phyloP scores from a whole-genome alignment of 768 basidiomycete species.

The Gloeostereum incarnatum region DNA sequence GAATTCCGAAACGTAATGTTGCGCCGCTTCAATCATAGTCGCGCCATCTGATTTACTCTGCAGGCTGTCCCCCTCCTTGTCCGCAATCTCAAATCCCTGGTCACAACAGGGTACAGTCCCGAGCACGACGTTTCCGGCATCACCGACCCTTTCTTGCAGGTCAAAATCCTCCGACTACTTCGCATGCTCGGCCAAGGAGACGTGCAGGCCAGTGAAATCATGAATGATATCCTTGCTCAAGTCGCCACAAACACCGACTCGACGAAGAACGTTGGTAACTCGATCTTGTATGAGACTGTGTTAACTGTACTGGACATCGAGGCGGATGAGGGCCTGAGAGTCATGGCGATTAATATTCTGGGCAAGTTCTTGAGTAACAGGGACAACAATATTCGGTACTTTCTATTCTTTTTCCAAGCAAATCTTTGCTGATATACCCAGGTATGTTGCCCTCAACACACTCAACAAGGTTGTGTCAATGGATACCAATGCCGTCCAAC shows the following conservation, averaged over 20 bases:
- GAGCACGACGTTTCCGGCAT: slow-evolving; percentile 99
- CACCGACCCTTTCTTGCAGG: slow-evolving; percentile 92
- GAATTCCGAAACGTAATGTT: slow-evolving; percentile 82
- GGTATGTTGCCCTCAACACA: slow-evolving; percentile 96
- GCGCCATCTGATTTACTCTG: slow-evolving; percentile 4
- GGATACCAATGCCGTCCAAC: slow-evolving; percentile 96
- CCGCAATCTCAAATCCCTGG: slow-evolving; percentile 88
- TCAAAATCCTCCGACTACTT: slow-evolving; percentile 85
- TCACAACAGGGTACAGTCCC: slow-evolving; percentile 94
- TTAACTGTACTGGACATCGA: slow-evolving; percentile 95
- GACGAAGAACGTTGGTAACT: slow-evolving; percentile 96
- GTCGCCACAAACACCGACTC: slow-evolving; percentile 99
- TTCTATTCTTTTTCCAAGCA: slow-evolving; percentile 4
- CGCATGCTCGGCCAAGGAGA: slow-evolving; percentile 85
- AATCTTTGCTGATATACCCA: slow-evolving; percentile 20
- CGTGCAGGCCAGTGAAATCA: slow-evolving; percentile 80
- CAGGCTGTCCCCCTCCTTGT: slow-evolving; percentile 92
- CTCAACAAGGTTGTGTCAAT: slow-evolving; percentile 97
- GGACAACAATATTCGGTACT: slow-evolving; percentile 96
- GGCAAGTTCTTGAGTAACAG: slow-evolving; percentile 97
- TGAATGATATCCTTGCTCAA: slow-evolving; percentile 98
- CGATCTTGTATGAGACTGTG: slow-evolving; percentile 96
- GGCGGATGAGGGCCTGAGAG: slow-evolving; percentile 88
- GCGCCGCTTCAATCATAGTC: slow-evolving; percentile 1
- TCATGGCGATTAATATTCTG: slow-evolving; percentile 99